Percentiles rank a stretch among this genome's conserved stretches.
These are phyloP conservation scores for Lepraria neglecta DNA, from an alignment of 495 filamentous ascomycete genomes.

Conservation along the genomic window DNA sequence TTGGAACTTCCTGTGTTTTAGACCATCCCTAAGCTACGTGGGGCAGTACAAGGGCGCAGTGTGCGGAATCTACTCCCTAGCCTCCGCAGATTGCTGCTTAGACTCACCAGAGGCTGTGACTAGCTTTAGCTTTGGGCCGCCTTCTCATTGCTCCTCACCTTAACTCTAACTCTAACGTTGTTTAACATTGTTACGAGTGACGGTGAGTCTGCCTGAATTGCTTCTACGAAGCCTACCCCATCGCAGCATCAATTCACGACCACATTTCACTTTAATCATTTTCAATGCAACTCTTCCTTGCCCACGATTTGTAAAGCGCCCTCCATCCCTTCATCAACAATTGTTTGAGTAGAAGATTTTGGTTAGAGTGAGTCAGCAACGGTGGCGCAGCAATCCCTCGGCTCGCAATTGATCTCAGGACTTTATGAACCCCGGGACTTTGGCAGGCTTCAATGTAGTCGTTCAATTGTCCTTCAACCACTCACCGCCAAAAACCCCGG, in stretches of 20 bases:
- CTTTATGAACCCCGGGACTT: not conserved
- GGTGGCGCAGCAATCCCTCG: not conserved
- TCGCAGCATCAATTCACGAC: not conserved
- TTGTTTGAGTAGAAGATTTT: not conserved
- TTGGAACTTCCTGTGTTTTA: no score
- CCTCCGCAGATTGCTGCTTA: no score
- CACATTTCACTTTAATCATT: not conserved
- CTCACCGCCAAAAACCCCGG: not conserved
- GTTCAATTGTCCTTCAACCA: not conserved
- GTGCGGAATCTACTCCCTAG: no score
- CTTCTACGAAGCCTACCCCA: not conserved
- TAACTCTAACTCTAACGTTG: no score
- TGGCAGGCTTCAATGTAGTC: not conserved
- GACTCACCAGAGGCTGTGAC: no score
- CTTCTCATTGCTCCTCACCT: no score
- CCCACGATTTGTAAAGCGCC: not conserved
- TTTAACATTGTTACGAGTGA: not conserved
- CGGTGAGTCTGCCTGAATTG: not conserved
- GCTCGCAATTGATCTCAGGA: not conserved
- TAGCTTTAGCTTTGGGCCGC: no score
- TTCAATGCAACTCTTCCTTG: not conserved
- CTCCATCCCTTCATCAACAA: not conserved
- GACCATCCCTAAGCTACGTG: no score
- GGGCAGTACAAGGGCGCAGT: no score
- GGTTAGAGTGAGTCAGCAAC: conserved; percentile 1